Base-by-base conservation (phyloP, 2,329 filamentous ascomycete genomes). In the Fusarium marasasianum region DNA sequence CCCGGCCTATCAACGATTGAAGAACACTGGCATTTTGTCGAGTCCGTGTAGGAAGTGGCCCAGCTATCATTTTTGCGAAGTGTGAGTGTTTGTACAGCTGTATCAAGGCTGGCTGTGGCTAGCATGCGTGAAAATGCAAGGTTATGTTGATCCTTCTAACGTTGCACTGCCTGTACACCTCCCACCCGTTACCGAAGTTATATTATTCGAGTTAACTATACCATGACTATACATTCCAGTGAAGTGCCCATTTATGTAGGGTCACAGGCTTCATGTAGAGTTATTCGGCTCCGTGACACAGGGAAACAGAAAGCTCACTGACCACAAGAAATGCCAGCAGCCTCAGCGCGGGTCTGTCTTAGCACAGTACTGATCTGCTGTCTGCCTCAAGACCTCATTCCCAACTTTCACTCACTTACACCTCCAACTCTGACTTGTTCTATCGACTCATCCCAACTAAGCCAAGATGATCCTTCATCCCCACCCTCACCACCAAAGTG, bases 401-500 rank as follows among this genome's bases (percentile, higher is more conserved):
- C 47, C 24, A 37, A 47, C 26, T 38, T 26, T n/a, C 14, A 26
- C 50, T 65, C 43, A 44, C 59, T 29, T n/a, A 40, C 35, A 29
- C 9, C 24, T 38, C n/a, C 22, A 26, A 37, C 29, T 45, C 45
- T 20, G 45, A 33, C 40, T 13, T 29, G 29, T 24, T 41, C 29
- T 51, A 26, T 54, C 33, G 17, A 44, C 33, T 41, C 41, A 50
- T 64, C 40, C 43, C 29, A 43, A 43, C 41, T 64, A 54, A 63
- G 47, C 47, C 56, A 51, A 74, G 53, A 54, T 43, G 57, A 54
- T 63, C 50, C 41, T 40, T 45, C 44, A 66, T 66, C 71, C 72
- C 72, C 71, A 74, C 72, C 67, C 67, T 74, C 37, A 53, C 51
- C 68, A 69, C 72, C 68, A 59, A 75, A 74, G 68, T 66, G 71